These are phyloP conservation scores for Penicillium sp. DNA, from an alignment of 2,329 filamentous ascomycete species.

Conservation along the genomic window DNA sequence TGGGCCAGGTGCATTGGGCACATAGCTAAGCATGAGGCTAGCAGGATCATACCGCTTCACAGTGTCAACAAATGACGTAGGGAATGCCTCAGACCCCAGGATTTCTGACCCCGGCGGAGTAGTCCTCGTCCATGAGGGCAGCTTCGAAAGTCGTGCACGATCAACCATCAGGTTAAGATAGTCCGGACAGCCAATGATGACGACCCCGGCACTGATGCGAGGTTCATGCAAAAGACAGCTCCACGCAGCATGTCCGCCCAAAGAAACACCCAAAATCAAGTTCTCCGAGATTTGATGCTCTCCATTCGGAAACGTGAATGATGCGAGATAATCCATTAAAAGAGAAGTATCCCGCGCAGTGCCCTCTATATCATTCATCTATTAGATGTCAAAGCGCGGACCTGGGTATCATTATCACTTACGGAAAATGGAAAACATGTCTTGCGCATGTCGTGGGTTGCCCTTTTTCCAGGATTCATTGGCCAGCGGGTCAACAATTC, in stretches of 20 bases:
- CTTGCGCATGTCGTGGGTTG: conserved; percentile 75
- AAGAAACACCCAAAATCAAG: conserved; percentile 71
- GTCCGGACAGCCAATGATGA: conserved; percentile 85
- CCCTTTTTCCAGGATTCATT: conserved; percentile 76
- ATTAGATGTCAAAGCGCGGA: background rate
- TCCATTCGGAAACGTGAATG: conserved; percentile 60
- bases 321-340: conserved; percentile 71
- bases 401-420: conserved; percentile 34
- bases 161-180: conserved; percentile 74
- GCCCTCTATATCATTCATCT: conserved; percentile 41
- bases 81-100: conserved; percentile 72
- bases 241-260: conserved; percentile 87
- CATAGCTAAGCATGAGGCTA: conserved; percentile 60
- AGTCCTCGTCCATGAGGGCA: conserved; percentile 54
- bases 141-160: conserved; percentile 66
- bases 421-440: conserved; percentile 79
- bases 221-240: conserved; percentile 72
- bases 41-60: conserved; percentile 68
- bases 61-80: conserved; percentile 57
- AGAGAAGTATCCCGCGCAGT: conserved; percentile 69
- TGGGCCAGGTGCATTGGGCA: conserved; percentile 22
- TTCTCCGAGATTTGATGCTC: conserved; percentile 54
- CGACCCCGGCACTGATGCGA: conserved; percentile 68
- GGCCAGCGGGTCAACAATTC: conserved; percentile 59
- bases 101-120: conserved; percentile 58